phyloP scores from a whole-genome alignment of 768 basidiomycete genomes.

The Mycena epipterygia region DNA sequence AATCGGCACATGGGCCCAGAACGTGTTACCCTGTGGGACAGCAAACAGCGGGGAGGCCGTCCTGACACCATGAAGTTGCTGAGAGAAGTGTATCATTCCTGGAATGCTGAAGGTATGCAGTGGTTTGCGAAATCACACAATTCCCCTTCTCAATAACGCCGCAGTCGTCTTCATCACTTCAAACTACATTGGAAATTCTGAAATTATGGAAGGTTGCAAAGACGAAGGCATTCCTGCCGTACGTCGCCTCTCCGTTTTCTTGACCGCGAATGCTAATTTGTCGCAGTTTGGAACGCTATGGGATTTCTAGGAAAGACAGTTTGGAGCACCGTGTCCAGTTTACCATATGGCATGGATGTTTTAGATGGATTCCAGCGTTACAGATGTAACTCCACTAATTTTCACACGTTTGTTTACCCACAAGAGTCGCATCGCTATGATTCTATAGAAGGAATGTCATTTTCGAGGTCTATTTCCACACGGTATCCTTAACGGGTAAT shows the following conservation, averaged over 20 bases:
- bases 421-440: background rate
- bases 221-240: slow-evolving; percentile 71
- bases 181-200: slow-evolving; percentile 83
- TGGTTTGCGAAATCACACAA: background rate
- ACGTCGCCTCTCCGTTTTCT: background rate
- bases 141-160: background rate
- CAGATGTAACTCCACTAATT: slow-evolving; percentile 22
- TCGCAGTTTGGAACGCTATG: slow-evolving; percentile 72
- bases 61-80: slow-evolving; percentile 85
- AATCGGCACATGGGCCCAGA: slow-evolving; percentile 80
- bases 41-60: slow-evolving; percentile 78
- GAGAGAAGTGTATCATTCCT: slow-evolving; percentile 75
- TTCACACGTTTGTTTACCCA: slow-evolving; percentile 23
- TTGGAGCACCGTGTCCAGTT: background rate
- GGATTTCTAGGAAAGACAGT: slow-evolving; percentile 62
- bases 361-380: slow-evolving; percentile 22
- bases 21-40: slow-evolving; percentile 83
- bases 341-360: slow-evolving; percentile 19
- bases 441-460: slow-evolving; percentile 20
- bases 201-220: slow-evolving; percentile 86
- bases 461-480: background rate
- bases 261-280: background rate
- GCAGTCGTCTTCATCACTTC: slow-evolving; percentile 86
- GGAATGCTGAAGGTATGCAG: slow-evolving; percentile 76
- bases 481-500: slow-evolving; percentile 9